phyloP scores from a whole-genome alignment of 2,329 filamentous ascomycete genomes.

The Aspergillus viridinutans region DNA sequence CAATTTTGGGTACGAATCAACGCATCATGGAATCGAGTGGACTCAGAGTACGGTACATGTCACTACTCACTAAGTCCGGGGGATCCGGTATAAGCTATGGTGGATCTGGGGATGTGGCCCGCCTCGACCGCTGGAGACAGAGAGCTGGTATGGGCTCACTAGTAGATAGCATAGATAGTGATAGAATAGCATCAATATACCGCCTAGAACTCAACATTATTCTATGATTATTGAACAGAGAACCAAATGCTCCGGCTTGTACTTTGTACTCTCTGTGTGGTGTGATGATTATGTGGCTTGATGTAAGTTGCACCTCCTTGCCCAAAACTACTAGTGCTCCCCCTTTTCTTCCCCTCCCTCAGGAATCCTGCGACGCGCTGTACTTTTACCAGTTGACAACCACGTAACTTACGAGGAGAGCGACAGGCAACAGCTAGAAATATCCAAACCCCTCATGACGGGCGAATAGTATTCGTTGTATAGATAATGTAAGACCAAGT shows the following conservation, averaged over 20 bases:
- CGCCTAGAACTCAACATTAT: no score
- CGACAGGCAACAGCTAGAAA: background rate
- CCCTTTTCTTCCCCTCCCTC: background rate
- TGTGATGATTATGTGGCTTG: background rate
- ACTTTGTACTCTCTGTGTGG: background rate
- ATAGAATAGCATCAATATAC: background rate
- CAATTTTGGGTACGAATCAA: background rate
- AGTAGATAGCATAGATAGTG: background rate
- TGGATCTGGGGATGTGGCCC: background rate
- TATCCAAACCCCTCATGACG: background rate
- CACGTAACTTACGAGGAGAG: background rate
- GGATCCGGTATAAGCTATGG: background rate
- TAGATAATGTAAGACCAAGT: background rate
- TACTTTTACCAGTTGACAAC: background rate
- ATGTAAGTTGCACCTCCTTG: background rate
- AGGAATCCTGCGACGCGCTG: background rate
- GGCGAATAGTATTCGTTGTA: background rate
- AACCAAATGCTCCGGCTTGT: background rate
- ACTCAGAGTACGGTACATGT: background rate
- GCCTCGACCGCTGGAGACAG: background rate
- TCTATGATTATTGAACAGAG: background rate
- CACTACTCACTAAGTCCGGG: background rate
- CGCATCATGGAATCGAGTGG: background rate
- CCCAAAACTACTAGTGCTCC: background rate
- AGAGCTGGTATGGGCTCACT: background rate